Base-by-base conservation (phyloP, 176 grass and related monocot genomes). In the Oropetium thomaeum region DNA sequence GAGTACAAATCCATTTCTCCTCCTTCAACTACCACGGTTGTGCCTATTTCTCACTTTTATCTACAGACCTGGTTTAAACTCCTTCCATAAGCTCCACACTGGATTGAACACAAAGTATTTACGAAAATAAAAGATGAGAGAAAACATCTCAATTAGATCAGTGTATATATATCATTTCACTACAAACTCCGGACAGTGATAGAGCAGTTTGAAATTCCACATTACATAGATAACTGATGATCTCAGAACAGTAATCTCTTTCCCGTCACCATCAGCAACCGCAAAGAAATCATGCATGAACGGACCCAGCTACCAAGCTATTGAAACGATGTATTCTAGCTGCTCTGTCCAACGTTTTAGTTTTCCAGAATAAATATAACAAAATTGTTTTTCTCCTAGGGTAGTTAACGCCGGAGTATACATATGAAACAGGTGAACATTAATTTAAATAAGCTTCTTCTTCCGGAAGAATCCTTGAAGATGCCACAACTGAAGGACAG, bases 401-500 rank as follows among this genome's bases (percentile, higher is more conserved):
- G 76, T 80, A 57, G 55, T 63, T 25, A 74, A 86, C 71, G 71
- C 26, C 31, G 54, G 64, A 52, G 73, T 86, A 75, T 70, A 85
- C 17, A 77, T 65, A 80, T 63, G 65, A 43, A 82, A 75, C 16
- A n/a, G 17, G 32, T 31, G 74, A 6, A 20, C 3, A 39, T 59
- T 26, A 34, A 83, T 62, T 82, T 87, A 94, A 55, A 98, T 98
- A 42, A 98, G 89, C 84, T 98, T 98, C 86, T 98, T 98, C 91
- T 98, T 98, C 70, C 73, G 78, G 82, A 98, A 98, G 83, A 87
- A 98, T 0, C 89, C 81, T 83, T 92, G 89, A 39, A 98, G 86
- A 62, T 98, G 89, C 95, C 91, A 84, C 74, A 93, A 64, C 71
- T 98, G 89, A 86, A 98, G 74, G 33, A 85, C 62, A 9, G 95